Base-by-base conservation (phyloP, 345 rosid genomes). In the Angophora floribunda region DNA sequence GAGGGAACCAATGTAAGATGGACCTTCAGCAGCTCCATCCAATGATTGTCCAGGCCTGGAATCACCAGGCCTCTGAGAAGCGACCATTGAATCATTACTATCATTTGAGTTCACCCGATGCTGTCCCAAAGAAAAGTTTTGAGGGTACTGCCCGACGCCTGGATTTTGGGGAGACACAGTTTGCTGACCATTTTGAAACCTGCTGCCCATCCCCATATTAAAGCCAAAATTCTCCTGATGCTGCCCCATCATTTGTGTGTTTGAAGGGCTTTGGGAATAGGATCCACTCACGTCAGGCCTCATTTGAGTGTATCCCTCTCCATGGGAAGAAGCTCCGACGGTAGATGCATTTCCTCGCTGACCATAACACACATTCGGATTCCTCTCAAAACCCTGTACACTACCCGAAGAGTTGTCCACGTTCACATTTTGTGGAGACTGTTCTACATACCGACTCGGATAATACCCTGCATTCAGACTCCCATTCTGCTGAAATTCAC, bases 11-110 rank as follows among this genome's bases (percentile, higher is more conserved):
- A 32, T 87, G 50, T 30, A 32, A 45, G 91, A 30, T 32, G 86
- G 51, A 78, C 45, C 51, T 86, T 89, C 93, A 89, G 90, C 86
- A 84, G 86, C 85, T 82, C 51, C 90, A 84, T 89, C 85, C 52
- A 44, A 85, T 51, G 86, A 87, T 22, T 51, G 92, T 89, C 89
- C 92, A 70, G 86, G 63, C 63, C 75, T 55, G 85, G 78, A 44
- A 87, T 88, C 49, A 30, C 51, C 88, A 63, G 50, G 44, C 52
- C 14, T 86, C 53, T 87, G 89, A 88, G 89, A 87, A 50, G 53
- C 70, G 30, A 36, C 79, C 3, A 16, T n/a, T 2, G 50, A 12
- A 51, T 87, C 88, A 50, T 89, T 90, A 86, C 26, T 3, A 47
- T 59, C 30, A 47, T 80, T 32, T 2, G 9, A 52, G 86, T 90